Evolutionary conservation across 495 filamentous ascomycete genomes (phyloP).

Genomic region (Hypoxylon trugodes): DNA sequence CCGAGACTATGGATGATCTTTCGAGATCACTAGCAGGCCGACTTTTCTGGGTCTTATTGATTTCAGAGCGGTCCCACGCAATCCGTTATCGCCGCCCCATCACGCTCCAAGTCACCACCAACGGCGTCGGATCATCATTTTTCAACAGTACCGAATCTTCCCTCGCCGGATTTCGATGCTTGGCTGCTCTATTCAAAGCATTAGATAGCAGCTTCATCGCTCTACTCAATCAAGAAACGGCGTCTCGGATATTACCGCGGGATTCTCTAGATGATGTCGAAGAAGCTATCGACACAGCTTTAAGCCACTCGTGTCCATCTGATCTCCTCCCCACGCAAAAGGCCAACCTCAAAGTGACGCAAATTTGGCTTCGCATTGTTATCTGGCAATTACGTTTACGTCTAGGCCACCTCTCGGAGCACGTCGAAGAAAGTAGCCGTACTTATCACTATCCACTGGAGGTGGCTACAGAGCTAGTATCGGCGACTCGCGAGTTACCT

Average conservation of each 20-base stretch:
- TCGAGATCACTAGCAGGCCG: constrained; percentile 46
- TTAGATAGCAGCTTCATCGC: constrained; percentile 71
- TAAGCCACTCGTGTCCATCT: constrained; percentile 58
- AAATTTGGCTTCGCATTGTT: constrained; percentile 77
- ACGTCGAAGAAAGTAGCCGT: constrained; percentile 43
- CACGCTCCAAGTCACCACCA: constrained; percentile 64
- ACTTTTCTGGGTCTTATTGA: constrained; percentile 70
- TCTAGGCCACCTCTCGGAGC: constrained; percentile 46
- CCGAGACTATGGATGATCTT: constrained; percentile 51
- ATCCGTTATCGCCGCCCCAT: constrained; percentile 75
- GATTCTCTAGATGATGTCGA: constrained; percentile 64
- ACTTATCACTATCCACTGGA: constrained; percentile 63
- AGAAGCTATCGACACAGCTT: constrained; percentile 63
- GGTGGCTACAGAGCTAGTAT: constrained; percentile 62
- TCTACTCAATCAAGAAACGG: constrained; percentile 68
- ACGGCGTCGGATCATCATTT: constrained; percentile 16
- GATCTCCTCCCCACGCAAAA: constrained; percentile 73
- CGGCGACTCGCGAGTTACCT: constrained; percentile 61
- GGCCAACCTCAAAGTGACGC: constrained; percentile 74
- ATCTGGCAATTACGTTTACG: constrained; percentile 70
- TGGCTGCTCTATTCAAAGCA: constrained; percentile 70
- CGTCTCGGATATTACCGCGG: constrained; percentile 57
- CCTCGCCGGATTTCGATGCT: constrained; percentile 65
- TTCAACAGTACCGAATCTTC: constrained; percentile 54
- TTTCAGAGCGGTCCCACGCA: constrained; percentile 75